Evolutionary conservation across 1,284 basidiomycete species (phyloP).

Genomic region (Ceratorhiza oryzae-sativae): DNA sequence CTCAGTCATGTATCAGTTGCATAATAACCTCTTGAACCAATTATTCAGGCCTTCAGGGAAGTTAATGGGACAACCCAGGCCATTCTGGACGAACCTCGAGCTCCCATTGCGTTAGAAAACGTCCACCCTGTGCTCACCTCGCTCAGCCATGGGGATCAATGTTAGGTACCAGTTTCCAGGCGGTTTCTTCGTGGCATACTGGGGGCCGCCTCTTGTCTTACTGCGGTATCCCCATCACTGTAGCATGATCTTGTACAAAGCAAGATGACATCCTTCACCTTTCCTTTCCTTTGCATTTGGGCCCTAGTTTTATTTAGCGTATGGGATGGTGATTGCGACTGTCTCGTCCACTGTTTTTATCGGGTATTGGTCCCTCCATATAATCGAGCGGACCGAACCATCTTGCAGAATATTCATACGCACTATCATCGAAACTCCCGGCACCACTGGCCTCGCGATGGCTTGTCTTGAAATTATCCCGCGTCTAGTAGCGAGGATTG

Average conservation of each 20-base stretch:
- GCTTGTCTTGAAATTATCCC: not conserved
- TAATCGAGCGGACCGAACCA: conserved; percentile 1
- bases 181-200: no score
- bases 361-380: not conserved
- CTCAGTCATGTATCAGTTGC: no score
- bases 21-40: no score
- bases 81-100: not conserved
- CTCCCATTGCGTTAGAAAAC: not conserved
- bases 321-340: not conserved
- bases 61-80: not conserved
- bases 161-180: no score
- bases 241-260: not conserved
- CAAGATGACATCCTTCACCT: not conserved
- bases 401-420: not conserved
- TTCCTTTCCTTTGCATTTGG: not conserved
- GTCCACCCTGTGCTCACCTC: not conserved
- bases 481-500: not conserved
- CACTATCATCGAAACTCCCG: not conserved
- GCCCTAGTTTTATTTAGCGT: not conserved
- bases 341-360: not conserved
- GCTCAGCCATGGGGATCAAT: conserved; percentile 6
- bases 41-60: no score
- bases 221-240: conserved; percentile 6
- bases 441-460: not conserved
- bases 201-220: no score